A percentile compares a stretch with the other conserved stretches of the same genome.
Evolutionary conservation across 31 red algal genomes (phyloP).

Genomic region (Asparagopsis taxiformis): DNA sequence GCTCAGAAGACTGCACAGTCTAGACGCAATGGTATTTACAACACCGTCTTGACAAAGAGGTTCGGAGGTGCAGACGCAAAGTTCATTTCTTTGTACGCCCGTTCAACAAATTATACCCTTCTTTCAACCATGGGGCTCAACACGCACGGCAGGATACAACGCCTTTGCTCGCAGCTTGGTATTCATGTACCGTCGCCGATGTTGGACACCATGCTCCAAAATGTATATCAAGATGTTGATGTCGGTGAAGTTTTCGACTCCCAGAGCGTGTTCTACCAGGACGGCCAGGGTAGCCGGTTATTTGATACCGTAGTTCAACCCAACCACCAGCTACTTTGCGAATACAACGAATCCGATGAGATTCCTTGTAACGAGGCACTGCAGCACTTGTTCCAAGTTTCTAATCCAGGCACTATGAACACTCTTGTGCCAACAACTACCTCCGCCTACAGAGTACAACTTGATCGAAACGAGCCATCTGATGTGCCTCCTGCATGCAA

Average conservation of each 20-base stretch:
- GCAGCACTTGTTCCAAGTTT: background rate
- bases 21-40: constrained; percentile 22
- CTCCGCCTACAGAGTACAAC: no score
- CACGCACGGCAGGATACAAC: constrained; percentile 24
- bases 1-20: constrained; percentile 11
- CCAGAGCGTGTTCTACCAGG: background rate
- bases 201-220: constrained; percentile 1
- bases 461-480: no score
- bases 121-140: constrained; percentile 50
- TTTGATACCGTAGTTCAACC: background rate
- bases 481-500: no score
- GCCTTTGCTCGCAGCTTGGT: constrained; percentile 33
- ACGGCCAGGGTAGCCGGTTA: background rate
- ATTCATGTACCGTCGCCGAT: constrained; percentile 14
- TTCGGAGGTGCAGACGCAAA: constrained; percentile 16
- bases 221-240: background rate
- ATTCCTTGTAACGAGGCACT: background rate
- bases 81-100: constrained; percentile 11
- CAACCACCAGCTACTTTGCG: background rate
- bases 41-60: constrained; percentile 19
- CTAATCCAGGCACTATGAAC: no score
- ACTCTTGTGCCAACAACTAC: no score
- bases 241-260: background rate
- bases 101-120: constrained; percentile 28
- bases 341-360: background rate